Conservation (phyloP, 2,329 filamentous ascomycete species). For the Exutisphaerella laricina region DNA sequence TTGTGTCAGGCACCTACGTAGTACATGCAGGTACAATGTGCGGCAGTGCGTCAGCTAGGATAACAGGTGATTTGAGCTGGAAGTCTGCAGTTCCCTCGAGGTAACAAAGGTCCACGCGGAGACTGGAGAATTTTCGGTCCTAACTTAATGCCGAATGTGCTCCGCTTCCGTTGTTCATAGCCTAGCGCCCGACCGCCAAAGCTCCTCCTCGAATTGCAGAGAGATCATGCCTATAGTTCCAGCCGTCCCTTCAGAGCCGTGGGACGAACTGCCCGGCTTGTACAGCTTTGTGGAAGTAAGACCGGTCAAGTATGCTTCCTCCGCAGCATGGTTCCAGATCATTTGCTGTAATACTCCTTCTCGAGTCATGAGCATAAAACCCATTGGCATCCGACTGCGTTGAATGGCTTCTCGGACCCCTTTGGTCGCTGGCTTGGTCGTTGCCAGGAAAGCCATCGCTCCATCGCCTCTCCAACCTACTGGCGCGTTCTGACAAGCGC, state of each 20-base stretch:
- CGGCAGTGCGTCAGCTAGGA: not conserved
- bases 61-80: no score
- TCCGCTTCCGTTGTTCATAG: no score
- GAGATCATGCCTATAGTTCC: not conserved
- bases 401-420: slow-evolving; percentile 70
- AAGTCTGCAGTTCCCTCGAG: no score
- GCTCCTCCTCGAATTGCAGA: not conserved
- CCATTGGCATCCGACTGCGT: slow-evolving; percentile 63
- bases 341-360: slow-evolving; percentile 60
- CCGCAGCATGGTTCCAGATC: slow-evolving; percentile 64
- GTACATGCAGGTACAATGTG: not conserved
- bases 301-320: slow-evolving; percentile 57
- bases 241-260: no score
- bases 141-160: no score
- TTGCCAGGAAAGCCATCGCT: slow-evolving; percentile 66
- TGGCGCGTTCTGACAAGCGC: slow-evolving; percentile 69
- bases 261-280: not conserved
- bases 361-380: slow-evolving; percentile 58
- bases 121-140: no score
- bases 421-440: slow-evolving; percentile 65
- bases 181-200: no score
- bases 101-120: no score
- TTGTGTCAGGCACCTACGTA: no score
- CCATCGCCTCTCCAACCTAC: slow-evolving; percentile 61
- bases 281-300: slow-evolving; percentile 23